Evolutionary conservation across 208 protist species (phyloP).

Genomic region (Wallacemonas sp.): DNA sequence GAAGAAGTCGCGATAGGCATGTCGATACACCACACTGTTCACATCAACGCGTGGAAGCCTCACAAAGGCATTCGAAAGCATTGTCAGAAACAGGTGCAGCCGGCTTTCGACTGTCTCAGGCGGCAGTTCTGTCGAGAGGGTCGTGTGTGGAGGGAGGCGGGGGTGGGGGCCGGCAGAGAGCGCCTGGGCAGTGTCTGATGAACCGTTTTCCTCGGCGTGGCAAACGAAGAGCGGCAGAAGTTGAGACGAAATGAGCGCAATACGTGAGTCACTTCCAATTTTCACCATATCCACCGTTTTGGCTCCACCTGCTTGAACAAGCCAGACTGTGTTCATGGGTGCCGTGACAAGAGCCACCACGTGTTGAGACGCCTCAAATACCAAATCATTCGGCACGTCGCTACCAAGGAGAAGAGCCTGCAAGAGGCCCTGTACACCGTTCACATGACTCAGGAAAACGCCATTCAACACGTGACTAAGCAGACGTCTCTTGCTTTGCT

Average conservation of each 20-base stretch:
- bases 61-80: constrained; percentile 47
- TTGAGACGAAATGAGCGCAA: constrained; percentile 24
- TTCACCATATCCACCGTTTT: constrained; percentile 2
- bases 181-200: too few relatives aligned
- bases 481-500: constrained; percentile 32
- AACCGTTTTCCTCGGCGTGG: constrained; percentile 27
- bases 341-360: constrained; percentile 47
- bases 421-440: constrained; percentile 53
- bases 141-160: too few relatives aligned
- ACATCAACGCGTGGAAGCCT: constrained; percentile 11
- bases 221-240: constrained; percentile 40
- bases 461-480: constrained; percentile 52
- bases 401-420: constrained; percentile 69
- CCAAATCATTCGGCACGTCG: constrained; percentile 35
- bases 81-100: constrained; percentile 53
- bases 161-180: too few relatives aligned
- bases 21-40: constrained; percentile 20
- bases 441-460: constrained; percentile 33
- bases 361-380: constrained; percentile 50
- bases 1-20: constrained; percentile 48
- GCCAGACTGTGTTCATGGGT: constrained; percentile 14
- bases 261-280: neutral
- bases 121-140: too few relatives aligned
- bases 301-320: neutral
- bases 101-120: constrained; percentile 76